Conservation (phyloP, 2,329 filamentous ascomycete genomes). For the Aspergillus piperis region DNA sequence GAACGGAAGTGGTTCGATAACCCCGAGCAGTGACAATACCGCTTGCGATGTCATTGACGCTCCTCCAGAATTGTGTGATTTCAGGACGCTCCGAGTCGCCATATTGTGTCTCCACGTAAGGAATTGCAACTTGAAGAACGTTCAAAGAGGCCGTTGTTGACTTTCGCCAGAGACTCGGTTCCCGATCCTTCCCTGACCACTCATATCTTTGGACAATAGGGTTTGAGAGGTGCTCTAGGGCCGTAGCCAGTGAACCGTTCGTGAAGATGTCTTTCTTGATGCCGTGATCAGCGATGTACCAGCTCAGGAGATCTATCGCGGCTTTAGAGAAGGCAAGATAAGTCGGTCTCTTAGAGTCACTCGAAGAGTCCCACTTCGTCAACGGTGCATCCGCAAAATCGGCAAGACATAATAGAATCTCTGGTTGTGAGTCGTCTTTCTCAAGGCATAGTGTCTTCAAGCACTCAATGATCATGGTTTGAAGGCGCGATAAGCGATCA, state of each 20-base stretch:
- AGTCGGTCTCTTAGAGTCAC: slow-evolving; percentile 62
- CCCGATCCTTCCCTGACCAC: slow-evolving; percentile 71
- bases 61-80: slow-evolving; percentile 67
- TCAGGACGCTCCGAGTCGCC: slow-evolving; percentile 34
- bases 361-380: slow-evolving; percentile 39
- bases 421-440: slow-evolving; percentile 39
- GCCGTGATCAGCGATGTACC: slow-evolving; percentile 43
- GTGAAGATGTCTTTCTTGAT: slow-evolving; percentile 68
- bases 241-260: slow-evolving; percentile 65
- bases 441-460: slow-evolving; percentile 39
- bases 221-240: slow-evolving; percentile 66
- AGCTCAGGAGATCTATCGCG: slow-evolving; percentile 67
- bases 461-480: slow-evolving; percentile 37
- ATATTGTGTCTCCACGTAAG: slow-evolving; percentile 55
- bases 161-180: slow-evolving; percentile 73
- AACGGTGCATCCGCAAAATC: slow-evolving; percentile 67
- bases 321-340: slow-evolving; percentile 88
- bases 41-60: slow-evolving; percentile 64
- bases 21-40: slow-evolving; percentile 71
- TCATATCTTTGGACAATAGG: slow-evolving; percentile 79
- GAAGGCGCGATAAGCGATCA: slow-evolving; percentile 41
- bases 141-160: slow-evolving; percentile 71
- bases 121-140: slow-evolving; percentile 67
- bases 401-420: slow-evolving; percentile 54
- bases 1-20: slow-evolving; percentile 44